These are phyloP conservation scores for Poteriospumella lacustris DNA, from an alignment of 108 stramenopile genomes.

Conservation along the genomic window DNA sequence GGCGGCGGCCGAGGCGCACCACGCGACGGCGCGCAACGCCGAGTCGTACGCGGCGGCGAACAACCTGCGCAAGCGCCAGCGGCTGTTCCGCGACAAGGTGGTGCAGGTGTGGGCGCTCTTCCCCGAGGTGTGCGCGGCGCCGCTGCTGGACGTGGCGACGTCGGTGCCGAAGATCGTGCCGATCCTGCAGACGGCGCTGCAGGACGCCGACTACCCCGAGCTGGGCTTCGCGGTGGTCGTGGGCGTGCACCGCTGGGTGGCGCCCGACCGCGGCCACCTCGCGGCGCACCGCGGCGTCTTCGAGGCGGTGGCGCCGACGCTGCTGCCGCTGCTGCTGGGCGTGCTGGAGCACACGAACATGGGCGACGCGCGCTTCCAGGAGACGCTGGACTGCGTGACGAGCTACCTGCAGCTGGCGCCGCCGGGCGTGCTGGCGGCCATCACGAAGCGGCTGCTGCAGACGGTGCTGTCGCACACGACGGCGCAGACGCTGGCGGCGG, in stretches of 20 bases:
- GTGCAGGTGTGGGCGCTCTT: conserved; percentile 27
- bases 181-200: background rate
- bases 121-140: background rate
- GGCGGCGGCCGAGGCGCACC: background rate
- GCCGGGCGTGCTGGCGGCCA: background rate
- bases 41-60: too few relatives aligned
- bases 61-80: too few relatives aligned
- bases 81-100: too few relatives aligned
- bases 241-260: background rate
- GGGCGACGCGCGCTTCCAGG: background rate
- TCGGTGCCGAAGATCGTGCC: background rate
- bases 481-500: background rate
- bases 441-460: conserved; percentile 5
- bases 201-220: conserved; percentile 15
- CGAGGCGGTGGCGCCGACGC: background rate
- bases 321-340: background rate
- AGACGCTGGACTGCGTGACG: background rate
- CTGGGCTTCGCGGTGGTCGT: background rate
- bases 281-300: too few relatives aligned
- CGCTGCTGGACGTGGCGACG: background rate
- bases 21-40: background rate
- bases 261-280: too few relatives aligned
- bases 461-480: background rate
- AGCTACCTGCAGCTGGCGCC: background rate
- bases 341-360: background rate